Conservation (phyloP, 257 asterid species). For the Przewalskia tangutica region DNA sequence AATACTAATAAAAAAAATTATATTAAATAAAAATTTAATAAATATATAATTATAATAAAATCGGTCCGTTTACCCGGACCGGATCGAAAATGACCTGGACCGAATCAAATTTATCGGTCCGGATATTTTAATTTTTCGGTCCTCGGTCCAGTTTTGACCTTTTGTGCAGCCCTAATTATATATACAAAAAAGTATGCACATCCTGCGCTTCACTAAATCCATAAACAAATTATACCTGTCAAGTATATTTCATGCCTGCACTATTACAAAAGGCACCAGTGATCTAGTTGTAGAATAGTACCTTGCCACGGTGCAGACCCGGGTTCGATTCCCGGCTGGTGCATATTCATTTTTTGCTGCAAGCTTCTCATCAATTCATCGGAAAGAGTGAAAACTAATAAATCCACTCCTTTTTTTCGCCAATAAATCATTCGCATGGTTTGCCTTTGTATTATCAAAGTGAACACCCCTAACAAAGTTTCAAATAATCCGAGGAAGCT, state of each 20-base stretch:
- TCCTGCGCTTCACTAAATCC: neutral
- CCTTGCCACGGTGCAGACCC: conserved; percentile 66
- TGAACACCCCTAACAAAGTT: neutral
- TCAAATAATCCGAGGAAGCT: neutral
- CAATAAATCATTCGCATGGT: neutral
- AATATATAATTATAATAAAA: no score
- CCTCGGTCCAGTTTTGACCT: no score
- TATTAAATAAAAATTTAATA: no score
- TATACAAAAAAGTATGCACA: neutral
- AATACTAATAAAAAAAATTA: no score
- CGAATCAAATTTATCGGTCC: no score
- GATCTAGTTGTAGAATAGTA: conserved; percentile 93
- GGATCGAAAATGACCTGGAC: no score
- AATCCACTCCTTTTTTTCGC: neutral
- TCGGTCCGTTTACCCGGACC: no score
- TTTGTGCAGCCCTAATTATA: no score
- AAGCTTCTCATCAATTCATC: neutral
- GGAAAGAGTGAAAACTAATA: no score
- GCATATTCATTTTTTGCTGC: conserved; percentile 17
- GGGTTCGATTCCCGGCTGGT: conserved; percentile 94
- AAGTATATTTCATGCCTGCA: neutral
- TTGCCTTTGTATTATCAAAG: neutral
- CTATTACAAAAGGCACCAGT: conserved; percentile 39
- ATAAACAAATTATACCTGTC: neutral
- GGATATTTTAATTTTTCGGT: no score